Conservation (phyloP, 2,329 filamentous ascomycete genomes). For the Fusarium tupiense region DNA sequence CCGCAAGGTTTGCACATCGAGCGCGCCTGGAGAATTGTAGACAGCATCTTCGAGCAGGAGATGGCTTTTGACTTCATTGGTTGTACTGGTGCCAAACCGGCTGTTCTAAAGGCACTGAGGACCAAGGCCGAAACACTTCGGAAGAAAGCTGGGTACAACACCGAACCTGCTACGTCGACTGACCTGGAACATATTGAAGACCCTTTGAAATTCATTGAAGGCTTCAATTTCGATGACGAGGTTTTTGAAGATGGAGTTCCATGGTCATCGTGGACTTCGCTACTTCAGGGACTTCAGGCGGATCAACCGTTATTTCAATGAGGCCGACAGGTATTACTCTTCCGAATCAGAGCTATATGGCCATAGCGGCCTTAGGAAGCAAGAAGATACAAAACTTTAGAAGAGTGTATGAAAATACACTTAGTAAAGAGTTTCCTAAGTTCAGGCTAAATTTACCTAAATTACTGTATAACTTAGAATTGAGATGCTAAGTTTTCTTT, state of each 20-base stretch:
- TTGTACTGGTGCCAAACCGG: background rate
- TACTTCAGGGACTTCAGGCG: background rate
- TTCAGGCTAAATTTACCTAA: rapidly evolving
- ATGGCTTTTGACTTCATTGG: background rate
- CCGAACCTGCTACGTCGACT: rapidly evolving
- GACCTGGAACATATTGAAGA: background rate
- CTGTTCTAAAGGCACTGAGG: background rate
- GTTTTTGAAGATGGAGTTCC: background rate
- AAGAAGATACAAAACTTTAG: background rate
- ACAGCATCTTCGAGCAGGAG: background rate
- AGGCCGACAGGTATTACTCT: rapidly evolving
- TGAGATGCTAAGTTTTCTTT: rapidly evolving
- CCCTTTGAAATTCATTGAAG: background rate
- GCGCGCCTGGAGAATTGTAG: background rate
- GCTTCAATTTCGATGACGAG: background rate
- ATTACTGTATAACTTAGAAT: background rate
- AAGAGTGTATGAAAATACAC: background rate
- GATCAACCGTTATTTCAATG: background rate
- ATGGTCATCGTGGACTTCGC: background rate
- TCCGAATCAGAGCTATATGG: rapidly evolving
- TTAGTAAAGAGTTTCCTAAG: background rate
- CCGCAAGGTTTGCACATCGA: background rate
- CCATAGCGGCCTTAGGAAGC: rapidly evolving
- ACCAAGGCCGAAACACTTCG: background rate
- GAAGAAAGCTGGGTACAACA: rapidly evolving